Evolutionary conservation across 768 basidiomycete genomes (phyloP).

Genomic region (Trametes maxima): DNA sequence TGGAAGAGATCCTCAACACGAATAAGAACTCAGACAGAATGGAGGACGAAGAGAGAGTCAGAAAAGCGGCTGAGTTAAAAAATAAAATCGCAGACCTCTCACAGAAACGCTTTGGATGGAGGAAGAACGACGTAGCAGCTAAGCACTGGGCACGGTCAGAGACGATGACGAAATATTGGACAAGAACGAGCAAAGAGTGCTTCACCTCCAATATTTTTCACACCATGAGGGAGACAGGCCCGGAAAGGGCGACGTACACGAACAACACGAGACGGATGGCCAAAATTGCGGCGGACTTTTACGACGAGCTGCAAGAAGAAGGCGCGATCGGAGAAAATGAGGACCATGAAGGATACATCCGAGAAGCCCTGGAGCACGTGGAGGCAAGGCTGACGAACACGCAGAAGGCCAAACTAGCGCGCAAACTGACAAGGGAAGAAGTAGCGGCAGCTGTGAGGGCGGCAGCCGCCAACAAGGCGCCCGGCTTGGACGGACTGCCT

Average conservation of each 20-base stretch:
- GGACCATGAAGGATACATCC: not conserved
- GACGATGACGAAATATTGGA: not conserved
- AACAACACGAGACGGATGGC: not conserved
- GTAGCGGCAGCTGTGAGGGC: not conserved
- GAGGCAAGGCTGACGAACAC: not conserved
- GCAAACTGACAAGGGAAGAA: not conserved
- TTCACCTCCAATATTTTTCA: not conserved
- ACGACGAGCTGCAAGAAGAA: not conserved
- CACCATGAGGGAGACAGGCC: not conserved
- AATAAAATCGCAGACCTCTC: too few relatives aligned
- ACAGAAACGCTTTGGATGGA: not conserved
- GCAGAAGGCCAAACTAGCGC: not conserved
- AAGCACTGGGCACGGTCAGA: not conserved
- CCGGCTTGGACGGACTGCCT: constrained; percentile 12
- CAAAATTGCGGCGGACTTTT: not conserved
- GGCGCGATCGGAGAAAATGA: not conserved
- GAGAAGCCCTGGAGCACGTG: not conserved
- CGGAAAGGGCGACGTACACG: not conserved
- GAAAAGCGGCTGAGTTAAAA: too few relatives aligned
- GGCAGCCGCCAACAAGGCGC: not conserved
- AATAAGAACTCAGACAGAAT: too few relatives aligned
- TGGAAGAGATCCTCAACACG: not conserved
- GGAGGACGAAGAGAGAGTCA: too few relatives aligned
- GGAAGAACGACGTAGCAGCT: not conserved
- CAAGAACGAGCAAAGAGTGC: not conserved